phyloP scores from a whole-genome alignment of 2,329 filamentous ascomycete genomes.

The Aureobasidium namibiae region DNA sequence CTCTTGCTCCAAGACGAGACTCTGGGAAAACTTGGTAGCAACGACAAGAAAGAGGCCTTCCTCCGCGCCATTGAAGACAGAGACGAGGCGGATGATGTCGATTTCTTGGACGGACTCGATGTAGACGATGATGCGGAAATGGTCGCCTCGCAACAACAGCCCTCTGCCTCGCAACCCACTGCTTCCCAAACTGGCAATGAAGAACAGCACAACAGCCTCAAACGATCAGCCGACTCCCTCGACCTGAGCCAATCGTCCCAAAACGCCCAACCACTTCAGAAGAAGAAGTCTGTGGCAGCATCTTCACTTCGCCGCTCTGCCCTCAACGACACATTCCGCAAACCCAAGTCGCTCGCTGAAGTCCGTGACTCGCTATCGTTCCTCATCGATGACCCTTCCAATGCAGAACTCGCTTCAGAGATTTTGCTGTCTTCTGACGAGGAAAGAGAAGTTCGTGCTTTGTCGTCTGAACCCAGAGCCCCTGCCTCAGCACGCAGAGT shows the following conservation, averaged over 20 bases:
- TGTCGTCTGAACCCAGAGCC: slow-evolving; percentile 28
- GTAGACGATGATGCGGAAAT: slow-evolving; percentile 34
- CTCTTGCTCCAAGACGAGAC: slow-evolving; percentile 82
- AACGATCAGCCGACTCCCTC: slow-evolving; percentile 26
- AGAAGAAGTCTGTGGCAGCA: background rate
- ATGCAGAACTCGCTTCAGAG: slow-evolving; percentile 46
- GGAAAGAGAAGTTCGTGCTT: slow-evolving; percentile 33
- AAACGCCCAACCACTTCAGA: background rate
- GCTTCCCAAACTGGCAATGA: background rate
- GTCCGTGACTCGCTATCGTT: slow-evolving; percentile 77
- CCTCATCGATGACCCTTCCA: slow-evolving; percentile 59
- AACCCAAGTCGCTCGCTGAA: slow-evolving; percentile 67
- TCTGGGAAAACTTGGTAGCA: slow-evolving; percentile 54
- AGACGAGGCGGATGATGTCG: slow-evolving; percentile 57
- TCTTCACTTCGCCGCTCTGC: slow-evolving; percentile 6
- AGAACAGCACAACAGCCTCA: slow-evolving; percentile 18
- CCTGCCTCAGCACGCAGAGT: slow-evolving; percentile 29
- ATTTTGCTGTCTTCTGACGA: slow-evolving; percentile 31
- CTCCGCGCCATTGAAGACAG: slow-evolving; percentile 81
- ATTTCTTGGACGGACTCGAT: slow-evolving; percentile 57
- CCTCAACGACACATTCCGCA: slow-evolving; percentile 38
- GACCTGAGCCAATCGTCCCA: background rate
- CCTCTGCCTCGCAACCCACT: slow-evolving; percentile 1
- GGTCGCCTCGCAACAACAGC: slow-evolving; percentile 30
- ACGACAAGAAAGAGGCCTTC: slow-evolving; percentile 84